Base-by-base conservation (phyloP, 2,329 filamentous ascomycete species). In the Cytospora piceae region DNA sequence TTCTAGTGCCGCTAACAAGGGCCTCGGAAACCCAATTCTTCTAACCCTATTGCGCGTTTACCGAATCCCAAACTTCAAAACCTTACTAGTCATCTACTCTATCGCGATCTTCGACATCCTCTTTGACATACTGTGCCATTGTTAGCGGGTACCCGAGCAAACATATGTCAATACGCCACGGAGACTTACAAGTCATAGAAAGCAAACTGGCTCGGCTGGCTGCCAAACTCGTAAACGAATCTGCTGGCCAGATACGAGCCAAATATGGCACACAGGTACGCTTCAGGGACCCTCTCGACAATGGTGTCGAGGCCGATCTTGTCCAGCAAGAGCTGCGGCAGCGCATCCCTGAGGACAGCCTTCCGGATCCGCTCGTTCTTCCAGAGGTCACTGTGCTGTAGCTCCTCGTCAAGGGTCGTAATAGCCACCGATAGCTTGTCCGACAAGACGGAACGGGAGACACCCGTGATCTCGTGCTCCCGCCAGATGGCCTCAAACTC, bases 401-500 rank as follows among this genome's bases (percentile, higher is more conserved):
- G 83, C 80, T 99, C 94, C 81, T 99, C 94, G 73, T 99, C 94
- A 27, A 99, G 86, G 72, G 91, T 91, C n/a, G 94, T 98, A 75
- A 99, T 99, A 39, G 95, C 94, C 58, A 92, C 82, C 64, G 92
- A 96, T 63, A 99, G 87, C 72, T 90, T 92, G 77, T 99, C 95
- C 57, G 93, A 96, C 64, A 99, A 84, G n/a, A 94, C 87, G 68
- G 93, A 96, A 68, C 94, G 88, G 27, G 92, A 81, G 63, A 89
- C 83, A 61, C 92, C 91, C 1, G 92, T 97, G 75, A 89, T 80
- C 78, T 95, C 88, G 75, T 96, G 88, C 79, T 99, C 95, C 70
- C 92, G 88, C 95, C 95, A 99, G 80, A 99, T 96, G 53, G 95
- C 95, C 80, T 99, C 95, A 72, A 99, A 99, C 78, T 99, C 95